phyloP scores from a whole-genome alignment of 2,329 filamentous ascomycete genomes.

The Claviceps digitariae region DNA sequence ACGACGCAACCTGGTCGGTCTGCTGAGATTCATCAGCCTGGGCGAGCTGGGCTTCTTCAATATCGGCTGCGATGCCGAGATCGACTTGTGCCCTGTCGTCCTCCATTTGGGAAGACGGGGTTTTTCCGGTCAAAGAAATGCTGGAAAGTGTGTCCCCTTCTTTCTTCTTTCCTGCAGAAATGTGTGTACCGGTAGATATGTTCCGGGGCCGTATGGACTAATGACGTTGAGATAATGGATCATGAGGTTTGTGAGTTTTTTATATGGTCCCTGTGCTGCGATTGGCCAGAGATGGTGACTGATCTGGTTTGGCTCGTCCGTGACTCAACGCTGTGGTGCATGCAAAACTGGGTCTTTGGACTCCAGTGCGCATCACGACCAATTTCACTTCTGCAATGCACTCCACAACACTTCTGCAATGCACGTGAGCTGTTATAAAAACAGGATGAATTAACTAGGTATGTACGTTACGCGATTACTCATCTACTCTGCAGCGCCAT shows the following conservation, averaged over 20 bases:
- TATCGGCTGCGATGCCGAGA: constrained; percentile 54
- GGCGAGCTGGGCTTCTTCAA: constrained; percentile 35
- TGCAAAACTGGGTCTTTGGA: too few relatives aligned
- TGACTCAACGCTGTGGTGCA: too few relatives aligned
- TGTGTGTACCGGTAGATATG: background rate
- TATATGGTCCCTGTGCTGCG: background rate
- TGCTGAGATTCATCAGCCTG: constrained; percentile 13
- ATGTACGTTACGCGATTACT: too few relatives aligned
- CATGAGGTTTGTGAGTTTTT: constrained; percentile 1
- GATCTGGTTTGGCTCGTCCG: background rate
- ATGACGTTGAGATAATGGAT: background rate
- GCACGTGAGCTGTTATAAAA: too few relatives aligned
- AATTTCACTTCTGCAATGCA: too few relatives aligned
- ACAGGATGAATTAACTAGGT: too few relatives aligned
- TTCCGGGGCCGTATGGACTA: background rate
- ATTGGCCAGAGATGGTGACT: background rate
- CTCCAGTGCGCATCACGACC: too few relatives aligned
- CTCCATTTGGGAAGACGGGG: constrained; percentile 42
- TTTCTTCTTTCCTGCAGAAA: background rate
- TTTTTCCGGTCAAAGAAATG: background rate
- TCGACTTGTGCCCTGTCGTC: constrained; percentile 59
- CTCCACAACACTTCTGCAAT: too few relatives aligned
- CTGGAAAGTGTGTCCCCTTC: background rate
- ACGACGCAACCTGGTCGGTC: background rate
- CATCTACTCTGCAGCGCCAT: too few relatives aligned